Evolutionary conservation across 2,329 filamentous ascomycete genomes (phyloP), one percentile per base, ranked within the genome.

Genomic region (Tolypocladium tundrense): DNA sequence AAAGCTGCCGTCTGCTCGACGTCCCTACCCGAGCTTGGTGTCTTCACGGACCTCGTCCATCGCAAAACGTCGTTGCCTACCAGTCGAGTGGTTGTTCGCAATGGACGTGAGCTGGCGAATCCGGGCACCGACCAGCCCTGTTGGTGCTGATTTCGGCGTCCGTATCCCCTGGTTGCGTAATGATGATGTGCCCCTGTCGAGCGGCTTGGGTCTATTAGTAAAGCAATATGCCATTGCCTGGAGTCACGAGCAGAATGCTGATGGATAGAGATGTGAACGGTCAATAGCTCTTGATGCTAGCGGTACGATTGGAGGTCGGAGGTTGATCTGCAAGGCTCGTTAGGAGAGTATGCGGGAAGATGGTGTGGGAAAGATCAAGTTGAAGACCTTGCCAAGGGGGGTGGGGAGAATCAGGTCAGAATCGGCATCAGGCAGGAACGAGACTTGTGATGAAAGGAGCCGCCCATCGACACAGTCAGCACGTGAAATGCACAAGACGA

Each of bases 51-150:
- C 51, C 14, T 37, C 61, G 14, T 60, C 61, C 58, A 62, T 59
- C 19, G 21, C 53, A 35, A 52, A 27, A n/a, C n/a, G 21, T 24
- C 31, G 13, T 16, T 41, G 21, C 50, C 27, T 57, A 24, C 42
- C 50, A 7, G 35, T 9, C 33, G 19, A 35, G 41, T 63, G 53
- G 41, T 62, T 60, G 8, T 53, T 54, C 14, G 60, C 62, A 3
- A 68, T 61, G 4, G 60, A 66, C 27, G 63, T 63, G 39, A 72
- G 62, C 40, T 66, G 65, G 43, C 65, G 66, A 54, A 70, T 67
- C 41, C 69, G 69, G 35, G 66, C 60, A 31, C 63, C 57, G 27
- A 71, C 68, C 41, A 69, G 66, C 24, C 68, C 69, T 2, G 61
- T 57, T 6, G 66, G 67, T 7, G 53, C 55, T 8, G 53, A 68